These are phyloP conservation scores for Neurospora sp. DNA, from an alignment of 495 filamentous ascomycete genomes.

Conservation along the genomic window DNA sequence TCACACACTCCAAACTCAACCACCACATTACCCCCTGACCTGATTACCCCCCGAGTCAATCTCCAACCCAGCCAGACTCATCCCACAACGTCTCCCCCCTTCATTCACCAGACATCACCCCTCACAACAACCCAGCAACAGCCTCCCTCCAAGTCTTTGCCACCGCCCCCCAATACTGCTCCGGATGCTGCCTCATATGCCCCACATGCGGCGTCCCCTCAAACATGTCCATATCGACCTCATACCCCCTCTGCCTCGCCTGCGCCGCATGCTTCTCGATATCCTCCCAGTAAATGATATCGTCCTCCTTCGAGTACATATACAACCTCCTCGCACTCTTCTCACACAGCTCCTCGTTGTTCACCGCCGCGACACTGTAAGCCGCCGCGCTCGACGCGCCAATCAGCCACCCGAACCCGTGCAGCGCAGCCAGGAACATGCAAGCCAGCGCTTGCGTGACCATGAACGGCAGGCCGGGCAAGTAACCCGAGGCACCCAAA, in stretches of 20 bases:
- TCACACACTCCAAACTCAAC: not conserved
- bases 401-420: constrained; percentile 19
- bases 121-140: not conserved
- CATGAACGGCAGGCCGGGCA: constrained; percentile 32
- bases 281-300: constrained; percentile 44
- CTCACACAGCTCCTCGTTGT: constrained; percentile 21
- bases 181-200: constrained; percentile 42
- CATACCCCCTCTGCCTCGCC: constrained; percentile 33
- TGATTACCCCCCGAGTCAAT: not conserved
- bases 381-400: constrained; percentile 27
- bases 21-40: not conserved
- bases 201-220: constrained; percentile 45
- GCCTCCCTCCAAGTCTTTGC: constrained; percentile 31
- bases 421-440: constrained; percentile 20
- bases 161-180: constrained; percentile 45
- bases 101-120: not conserved
- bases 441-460: constrained; percentile 34
- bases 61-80: not conserved
- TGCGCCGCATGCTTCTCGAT: constrained; percentile 40
- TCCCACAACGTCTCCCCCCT: not conserved
- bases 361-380: constrained; percentile 25
- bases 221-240: constrained; percentile 35
- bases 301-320: constrained; percentile 44
- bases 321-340: constrained; percentile 31
- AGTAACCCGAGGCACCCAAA: constrained; percentile 29